Evolutionary conservation across 176 grass and related monocot genomes (phyloP).

Genomic region (Thalia dealbata): DNA sequence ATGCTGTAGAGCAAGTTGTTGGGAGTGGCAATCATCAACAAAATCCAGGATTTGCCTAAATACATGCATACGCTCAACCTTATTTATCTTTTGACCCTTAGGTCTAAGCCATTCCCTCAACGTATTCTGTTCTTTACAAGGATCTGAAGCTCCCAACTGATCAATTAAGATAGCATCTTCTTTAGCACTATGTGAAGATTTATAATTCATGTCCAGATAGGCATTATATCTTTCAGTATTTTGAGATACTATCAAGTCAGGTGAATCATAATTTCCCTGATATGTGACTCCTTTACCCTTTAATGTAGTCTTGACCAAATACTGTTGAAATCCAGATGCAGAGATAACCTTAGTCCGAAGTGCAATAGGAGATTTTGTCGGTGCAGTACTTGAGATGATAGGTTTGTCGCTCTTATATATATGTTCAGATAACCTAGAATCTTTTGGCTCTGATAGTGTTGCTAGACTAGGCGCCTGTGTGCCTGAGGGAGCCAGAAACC

Average conservation of each 20-base stretch:
- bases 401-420: constrained; percentile 24
- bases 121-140: constrained; percentile 32
- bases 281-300: constrained; percentile 66
- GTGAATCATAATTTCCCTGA: constrained; percentile 23
- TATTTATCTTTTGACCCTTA: constrained; percentile 41
- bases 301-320: constrained; percentile 33
- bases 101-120: constrained; percentile 72
- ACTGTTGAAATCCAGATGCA: constrained; percentile 28
- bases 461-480: constrained; percentile 24
- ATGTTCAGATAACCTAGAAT: constrained; percentile 24
- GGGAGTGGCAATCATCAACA: constrained; percentile 59
- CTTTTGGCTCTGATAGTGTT: constrained; percentile 15
- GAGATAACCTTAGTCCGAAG: constrained; percentile 35
- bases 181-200: constrained; percentile 22
- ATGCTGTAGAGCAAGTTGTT: constrained; percentile 51
- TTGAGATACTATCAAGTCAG: constrained; percentile 29
- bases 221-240: constrained; percentile 30
- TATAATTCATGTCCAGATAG: constrained; percentile 37
- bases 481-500: constrained; percentile 28
- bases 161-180: constrained; percentile 25
- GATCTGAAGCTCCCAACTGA: constrained; percentile 3
- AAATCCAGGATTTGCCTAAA: constrained; percentile 80
- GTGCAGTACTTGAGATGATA: constrained; percentile 30
- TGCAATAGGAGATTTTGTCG: constrained; percentile 34
- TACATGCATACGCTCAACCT: constrained; percentile 66